phyloP scores from a whole-genome alignment of 352 stramenopile genomes.

The Pseudoperonospora humuli region DNA sequence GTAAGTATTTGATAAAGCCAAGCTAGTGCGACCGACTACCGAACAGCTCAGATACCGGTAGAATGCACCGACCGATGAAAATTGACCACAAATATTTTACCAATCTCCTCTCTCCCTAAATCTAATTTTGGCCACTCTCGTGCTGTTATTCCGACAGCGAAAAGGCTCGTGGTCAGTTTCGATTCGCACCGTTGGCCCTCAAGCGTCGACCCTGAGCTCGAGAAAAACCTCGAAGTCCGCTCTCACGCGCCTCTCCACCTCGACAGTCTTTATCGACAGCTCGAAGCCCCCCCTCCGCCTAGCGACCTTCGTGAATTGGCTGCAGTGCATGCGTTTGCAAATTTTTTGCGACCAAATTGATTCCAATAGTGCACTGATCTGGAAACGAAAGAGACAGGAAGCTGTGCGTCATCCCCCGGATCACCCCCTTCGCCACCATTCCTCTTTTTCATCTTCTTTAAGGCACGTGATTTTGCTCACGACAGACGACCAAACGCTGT shows the following conservation, averaged over 20 bases:
- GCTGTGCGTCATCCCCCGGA: conserved; percentile 30
- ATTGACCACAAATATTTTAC: too few relatives aligned
- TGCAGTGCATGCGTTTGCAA: conserved; percentile 87
- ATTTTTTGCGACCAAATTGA: conserved; percentile 62
- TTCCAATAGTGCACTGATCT: conserved; percentile 60
- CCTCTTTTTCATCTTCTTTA: conserved; percentile 5
- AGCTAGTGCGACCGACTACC: too few relatives aligned
- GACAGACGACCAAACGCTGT: conserved; percentile 23
- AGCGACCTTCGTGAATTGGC: conserved; percentile 26
- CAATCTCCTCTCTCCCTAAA: background rate
- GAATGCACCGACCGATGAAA: too few relatives aligned
- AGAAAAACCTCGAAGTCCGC: conserved; percentile 2
- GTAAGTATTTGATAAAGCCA: too few relatives aligned
- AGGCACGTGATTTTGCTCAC: conserved; percentile 31
- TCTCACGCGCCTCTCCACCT: background rate
- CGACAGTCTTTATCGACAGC: conserved; percentile 4
- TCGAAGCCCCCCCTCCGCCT: conserved; percentile 4
- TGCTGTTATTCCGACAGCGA: conserved; percentile 1
- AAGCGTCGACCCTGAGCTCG: conserved; percentile 15
- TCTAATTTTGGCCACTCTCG: conserved; percentile 11
- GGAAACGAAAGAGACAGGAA: conserved; percentile 74
- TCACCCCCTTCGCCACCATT: conserved; percentile 34
- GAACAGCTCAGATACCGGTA: too few relatives aligned
- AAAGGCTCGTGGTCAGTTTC: conserved; percentile 12
- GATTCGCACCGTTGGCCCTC: conserved; percentile 27